Evolutionary conservation across 164 flowering plant genomes (phyloP).

Genomic region (Stephania japonica): DNA sequence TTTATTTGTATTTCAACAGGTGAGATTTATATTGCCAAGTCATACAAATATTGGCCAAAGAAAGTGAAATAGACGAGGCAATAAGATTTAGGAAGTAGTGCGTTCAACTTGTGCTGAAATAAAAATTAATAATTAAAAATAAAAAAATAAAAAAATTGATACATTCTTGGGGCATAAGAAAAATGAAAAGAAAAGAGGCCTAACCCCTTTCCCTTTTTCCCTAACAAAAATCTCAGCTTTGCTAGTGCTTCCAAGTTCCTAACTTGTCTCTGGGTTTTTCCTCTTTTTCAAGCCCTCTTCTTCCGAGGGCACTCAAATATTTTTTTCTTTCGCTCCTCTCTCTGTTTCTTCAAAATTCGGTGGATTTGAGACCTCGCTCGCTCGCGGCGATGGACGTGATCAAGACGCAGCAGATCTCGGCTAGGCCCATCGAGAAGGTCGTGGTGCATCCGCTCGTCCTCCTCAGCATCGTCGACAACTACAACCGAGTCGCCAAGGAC

Average conservation of each 20-base stretch:
- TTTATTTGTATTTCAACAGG: too few relatives aligned
- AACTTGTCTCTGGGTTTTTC: background rate
- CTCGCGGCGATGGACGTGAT: constrained; percentile 63
- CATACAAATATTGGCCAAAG: too few relatives aligned
- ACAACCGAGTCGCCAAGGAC: constrained; percentile 84
- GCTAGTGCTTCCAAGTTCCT: background rate
- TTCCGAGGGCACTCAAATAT: too few relatives aligned
- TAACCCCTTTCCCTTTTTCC: background rate
- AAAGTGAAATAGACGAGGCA: too few relatives aligned
- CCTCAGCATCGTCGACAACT: constrained; percentile 93
- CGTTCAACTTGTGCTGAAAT: too few relatives aligned
- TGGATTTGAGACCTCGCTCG: background rate
- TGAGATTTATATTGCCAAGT: too few relatives aligned
- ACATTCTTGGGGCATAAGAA: background rate
- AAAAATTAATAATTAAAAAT: too few relatives aligned
- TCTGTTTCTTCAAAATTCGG: background rate
- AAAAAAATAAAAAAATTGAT: too few relatives aligned
- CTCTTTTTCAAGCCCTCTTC: too few relatives aligned
- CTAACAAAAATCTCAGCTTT: background rate
- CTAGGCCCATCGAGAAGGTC: constrained; percentile 77
- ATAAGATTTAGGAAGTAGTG: too few relatives aligned
- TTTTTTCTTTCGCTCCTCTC: background rate
- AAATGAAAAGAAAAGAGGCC: too few relatives aligned
- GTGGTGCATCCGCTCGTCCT: constrained; percentile 89
- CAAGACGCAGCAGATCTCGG: constrained; percentile 75